These are phyloP conservation scores for Rhododendron griersonianum DNA, from an alignment of 148 eudicot genomes.

Conservation along the genomic window DNA sequence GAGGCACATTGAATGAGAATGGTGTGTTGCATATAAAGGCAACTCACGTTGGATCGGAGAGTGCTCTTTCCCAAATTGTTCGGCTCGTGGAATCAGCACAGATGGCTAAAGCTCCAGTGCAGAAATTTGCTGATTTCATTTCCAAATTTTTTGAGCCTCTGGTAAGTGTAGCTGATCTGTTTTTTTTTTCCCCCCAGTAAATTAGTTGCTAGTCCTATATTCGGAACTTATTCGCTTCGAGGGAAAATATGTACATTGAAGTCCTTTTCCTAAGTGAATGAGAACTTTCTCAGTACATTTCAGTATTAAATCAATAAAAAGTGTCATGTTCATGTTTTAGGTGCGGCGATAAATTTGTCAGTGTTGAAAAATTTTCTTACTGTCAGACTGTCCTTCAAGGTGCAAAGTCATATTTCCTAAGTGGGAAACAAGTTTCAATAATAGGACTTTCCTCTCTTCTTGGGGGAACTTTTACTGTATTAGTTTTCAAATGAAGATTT, in stretches of 20 bases:
- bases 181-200: background rate
- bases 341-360: background rate
- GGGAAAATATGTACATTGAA: background rate
- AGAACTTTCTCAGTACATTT: no score
- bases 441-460: background rate
- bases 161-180: slow-evolving; percentile 32
- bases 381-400: background rate
- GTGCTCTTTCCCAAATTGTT: slow-evolving; percentile 93
- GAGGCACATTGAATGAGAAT: slow-evolving; percentile 88
- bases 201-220: background rate
- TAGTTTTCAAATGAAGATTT: background rate
- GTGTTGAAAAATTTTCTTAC: background rate
- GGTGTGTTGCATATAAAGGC: slow-evolving; percentile 83
- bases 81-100: slow-evolving; percentile 96
- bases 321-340: no score
- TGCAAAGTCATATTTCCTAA: background rate
- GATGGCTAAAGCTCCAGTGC: slow-evolving; percentile 98
- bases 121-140: slow-evolving; percentile 87
- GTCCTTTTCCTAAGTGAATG: no score
- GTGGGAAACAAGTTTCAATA: background rate
- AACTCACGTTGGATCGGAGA: slow-evolving; percentile 86
- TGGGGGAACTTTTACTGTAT: background rate
- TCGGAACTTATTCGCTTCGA: background rate
- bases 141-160: slow-evolving; percentile 87
- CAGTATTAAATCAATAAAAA: no score